Percentiles rank a stretch among this genome's conserved stretches.
These are phyloP conservation scores for Talaromyces islandicus DNA, from an alignment of 2,329 filamentous ascomycete genomes.

Conservation along the genomic window DNA sequence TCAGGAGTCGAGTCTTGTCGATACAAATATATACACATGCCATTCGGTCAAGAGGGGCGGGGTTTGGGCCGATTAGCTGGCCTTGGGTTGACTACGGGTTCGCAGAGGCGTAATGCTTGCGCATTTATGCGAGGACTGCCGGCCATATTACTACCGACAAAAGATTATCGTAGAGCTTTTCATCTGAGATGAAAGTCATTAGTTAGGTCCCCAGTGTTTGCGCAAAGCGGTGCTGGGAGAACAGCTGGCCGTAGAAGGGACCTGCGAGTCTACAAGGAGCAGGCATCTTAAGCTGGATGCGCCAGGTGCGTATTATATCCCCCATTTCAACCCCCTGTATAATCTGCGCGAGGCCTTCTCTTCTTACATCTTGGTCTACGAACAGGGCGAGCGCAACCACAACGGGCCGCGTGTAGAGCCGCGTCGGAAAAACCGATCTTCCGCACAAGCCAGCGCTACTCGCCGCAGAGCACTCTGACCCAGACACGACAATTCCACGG, in stretches of 20 bases:
- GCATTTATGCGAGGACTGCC: background rate
- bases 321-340: conserved; percentile 2
- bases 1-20: background rate
- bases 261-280: background rate
- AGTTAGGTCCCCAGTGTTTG: conserved; percentile 1
- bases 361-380: conserved; percentile 3
- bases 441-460: conserved; percentile 7
- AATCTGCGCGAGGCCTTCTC: background rate
- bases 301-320: conserved; percentile 12
- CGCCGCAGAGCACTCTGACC: conserved; percentile 5
- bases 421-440: conserved; percentile 10
- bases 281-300: conserved; percentile 6
- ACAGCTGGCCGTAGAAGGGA: conserved; percentile 4
- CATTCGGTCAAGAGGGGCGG: background rate
- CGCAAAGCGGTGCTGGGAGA: background rate
- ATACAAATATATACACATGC: background rate
- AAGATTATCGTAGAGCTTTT: background rate
- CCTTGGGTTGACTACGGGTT: background rate
- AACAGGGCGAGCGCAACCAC: conserved; percentile 3
- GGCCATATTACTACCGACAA: background rate
- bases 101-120: background rate
- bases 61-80: background rate
- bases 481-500: conserved; percentile 3
- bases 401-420: background rate
- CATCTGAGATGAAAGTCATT: background rate